Conservation (phyloP, 1,284 basidiomycete species). For the Cryptococcus sp. region DNA sequence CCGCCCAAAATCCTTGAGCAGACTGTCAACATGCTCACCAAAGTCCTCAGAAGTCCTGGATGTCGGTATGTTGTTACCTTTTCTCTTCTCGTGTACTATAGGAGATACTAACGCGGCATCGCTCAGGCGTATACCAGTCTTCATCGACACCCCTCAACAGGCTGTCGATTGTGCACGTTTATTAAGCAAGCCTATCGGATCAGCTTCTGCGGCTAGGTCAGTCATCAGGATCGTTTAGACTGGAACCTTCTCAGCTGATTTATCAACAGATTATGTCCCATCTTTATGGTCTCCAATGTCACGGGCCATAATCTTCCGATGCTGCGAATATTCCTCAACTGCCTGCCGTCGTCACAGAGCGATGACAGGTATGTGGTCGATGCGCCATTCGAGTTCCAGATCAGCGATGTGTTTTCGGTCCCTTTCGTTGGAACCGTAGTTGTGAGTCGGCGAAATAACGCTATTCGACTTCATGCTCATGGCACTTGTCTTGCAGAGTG, state of each 20-base stretch:
- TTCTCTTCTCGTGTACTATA: background rate
- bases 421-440: conserved; percentile 96
- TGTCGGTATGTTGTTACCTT: conserved; percentile 64
- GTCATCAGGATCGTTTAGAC: background rate
- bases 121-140: conserved; percentile 48
- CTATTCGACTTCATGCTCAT: background rate
- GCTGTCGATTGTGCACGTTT: conserved; percentile 66
- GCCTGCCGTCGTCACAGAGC: conserved; percentile 78
- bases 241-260: background rate
- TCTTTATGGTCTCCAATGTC: conserved; percentile 93
- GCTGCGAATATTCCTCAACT: conserved; percentile 81
- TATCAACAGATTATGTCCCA: conserved; percentile 72
- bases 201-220: conserved; percentile 19
- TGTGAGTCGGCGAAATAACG: conserved; percentile 19
- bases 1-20: conserved; percentile 85
- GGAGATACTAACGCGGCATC: background rate
- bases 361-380: conserved; percentile 76
- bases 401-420: conserved; percentile 66
- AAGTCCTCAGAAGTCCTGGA: conserved; percentile 90
- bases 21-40: conserved; percentile 88
- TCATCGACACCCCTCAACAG: conserved; percentile 60
- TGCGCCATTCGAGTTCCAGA: conserved; percentile 76
- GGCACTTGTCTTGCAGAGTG: conserved; percentile 57
- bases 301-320: conserved; percentile 79
- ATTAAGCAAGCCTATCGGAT: conserved; percentile 65